Evolutionary conservation across 2,329 filamentous ascomycete genomes (phyloP).

Genomic region (Cladosporium oxysporum): DNA sequence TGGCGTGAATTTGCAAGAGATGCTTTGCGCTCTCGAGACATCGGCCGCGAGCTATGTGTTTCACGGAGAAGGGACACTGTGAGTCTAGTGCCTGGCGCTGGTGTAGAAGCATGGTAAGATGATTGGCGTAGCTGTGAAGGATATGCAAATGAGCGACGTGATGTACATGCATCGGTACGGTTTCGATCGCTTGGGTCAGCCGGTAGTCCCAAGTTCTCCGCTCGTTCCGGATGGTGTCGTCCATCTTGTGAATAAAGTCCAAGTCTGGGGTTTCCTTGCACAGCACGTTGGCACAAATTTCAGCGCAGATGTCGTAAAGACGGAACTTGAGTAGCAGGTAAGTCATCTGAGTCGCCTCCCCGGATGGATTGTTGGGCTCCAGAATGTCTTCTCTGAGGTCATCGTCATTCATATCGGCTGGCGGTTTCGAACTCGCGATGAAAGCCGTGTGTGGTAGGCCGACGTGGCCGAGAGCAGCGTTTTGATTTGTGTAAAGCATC

Average conservation of each 20-base stretch:
- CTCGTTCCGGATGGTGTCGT: not conserved
- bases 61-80: constrained; percentile 31
- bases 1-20: constrained; percentile 39
- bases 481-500: constrained; percentile 45
- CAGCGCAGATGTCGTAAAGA: constrained; percentile 40
- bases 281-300: constrained; percentile 41
- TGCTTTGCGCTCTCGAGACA: constrained; percentile 40
- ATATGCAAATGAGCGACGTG: constrained; percentile 45
- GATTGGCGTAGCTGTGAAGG: constrained; percentile 43
- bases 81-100: constrained; percentile 26
- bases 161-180: constrained; percentile 37
- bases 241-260: constrained; percentile 31
- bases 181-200: constrained; percentile 36
- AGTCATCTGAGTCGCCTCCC: constrained; percentile 44
- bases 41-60: constrained; percentile 33
- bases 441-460: constrained; percentile 34
- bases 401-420: constrained; percentile 1
- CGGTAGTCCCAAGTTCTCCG: constrained; percentile 28
- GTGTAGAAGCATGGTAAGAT: constrained; percentile 42
- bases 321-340: constrained; percentile 43
- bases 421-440: constrained; percentile 32
- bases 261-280: constrained; percentile 30
- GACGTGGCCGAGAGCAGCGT: constrained; percentile 40
- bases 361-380: constrained; percentile 41
- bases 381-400: not conserved